Evolutionary conservation across 2,329 filamentous ascomycete species (phyloP).

Genomic region (Mycosphaerella arachidis): DNA sequence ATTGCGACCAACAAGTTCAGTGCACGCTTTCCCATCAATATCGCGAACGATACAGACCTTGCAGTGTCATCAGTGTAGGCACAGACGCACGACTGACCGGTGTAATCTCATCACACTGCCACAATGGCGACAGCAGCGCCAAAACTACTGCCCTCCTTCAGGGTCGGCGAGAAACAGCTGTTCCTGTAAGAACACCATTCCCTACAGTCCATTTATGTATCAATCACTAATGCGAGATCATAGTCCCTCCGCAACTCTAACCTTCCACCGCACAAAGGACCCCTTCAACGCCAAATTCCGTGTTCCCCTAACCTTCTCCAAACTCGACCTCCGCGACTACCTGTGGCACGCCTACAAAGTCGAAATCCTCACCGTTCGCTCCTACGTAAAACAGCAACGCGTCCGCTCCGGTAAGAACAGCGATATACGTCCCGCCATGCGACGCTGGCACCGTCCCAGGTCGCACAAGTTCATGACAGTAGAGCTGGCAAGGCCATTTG

Average conservation of each 20-base stretch:
- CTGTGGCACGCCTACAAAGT: slow-evolving; percentile 82
- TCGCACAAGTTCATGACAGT: slow-evolving; percentile 91
- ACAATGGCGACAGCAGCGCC: slow-evolving; percentile 8
- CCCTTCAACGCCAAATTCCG: slow-evolving; percentile 83
- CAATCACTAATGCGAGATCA: not conserved
- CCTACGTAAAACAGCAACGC: slow-evolving; percentile 69
- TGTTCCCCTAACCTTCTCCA: slow-evolving; percentile 88
- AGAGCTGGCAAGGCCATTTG: slow-evolving; percentile 80
- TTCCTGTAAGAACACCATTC: slow-evolving; percentile 28
- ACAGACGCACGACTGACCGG: no score
- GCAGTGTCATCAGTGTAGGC: no score
- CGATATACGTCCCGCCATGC: slow-evolving; percentile 17
- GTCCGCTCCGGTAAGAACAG: slow-evolving; percentile 49
- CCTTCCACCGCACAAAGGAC: slow-evolving; percentile 67
- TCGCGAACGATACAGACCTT: not conserved
- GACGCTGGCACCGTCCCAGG: slow-evolving; percentile 64
- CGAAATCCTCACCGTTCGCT: slow-evolving; percentile 67
- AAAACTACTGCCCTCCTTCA: slow-evolving; percentile 24
- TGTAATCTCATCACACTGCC: not conserved
- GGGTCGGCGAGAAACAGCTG: slow-evolving; percentile 33
- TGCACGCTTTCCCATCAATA: not conserved
- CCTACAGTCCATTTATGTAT: slow-evolving; percentile 8
- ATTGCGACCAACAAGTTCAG: not conserved
- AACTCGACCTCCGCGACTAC: slow-evolving; percentile 94
- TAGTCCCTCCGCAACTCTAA: slow-evolving; percentile 77